These are phyloP conservation scores for Rhodosporidiobolus odoratus DNA, from an alignment of 768 basidiomycete genomes.

Conservation along the genomic window DNA sequence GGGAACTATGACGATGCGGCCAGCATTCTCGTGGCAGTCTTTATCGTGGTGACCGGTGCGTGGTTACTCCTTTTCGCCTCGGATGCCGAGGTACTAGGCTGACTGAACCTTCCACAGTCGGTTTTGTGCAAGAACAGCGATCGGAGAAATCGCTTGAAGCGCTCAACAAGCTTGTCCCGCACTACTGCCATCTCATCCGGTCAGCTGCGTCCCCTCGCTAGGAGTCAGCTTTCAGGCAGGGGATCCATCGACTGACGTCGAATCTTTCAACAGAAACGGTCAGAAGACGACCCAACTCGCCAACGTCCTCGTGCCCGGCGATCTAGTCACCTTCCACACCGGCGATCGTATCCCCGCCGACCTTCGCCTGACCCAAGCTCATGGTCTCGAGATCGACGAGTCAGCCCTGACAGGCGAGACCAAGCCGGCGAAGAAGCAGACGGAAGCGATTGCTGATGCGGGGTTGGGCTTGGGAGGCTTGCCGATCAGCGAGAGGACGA, in stretches of 20 bases:
- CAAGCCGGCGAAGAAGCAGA: conserved; percentile 64
- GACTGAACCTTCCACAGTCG: conserved; percentile 54
- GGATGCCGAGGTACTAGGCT: background rate
- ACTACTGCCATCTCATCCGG: conserved; percentile 87
- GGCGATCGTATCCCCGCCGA: conserved; percentile 95
- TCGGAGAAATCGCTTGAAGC: conserved; percentile 93
- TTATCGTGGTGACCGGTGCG: conserved; percentile 87
- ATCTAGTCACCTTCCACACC: conserved; percentile 79
- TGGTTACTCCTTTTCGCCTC: background rate
- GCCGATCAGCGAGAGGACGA: conserved; percentile 73
- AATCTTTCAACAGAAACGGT: conserved; percentile 51
- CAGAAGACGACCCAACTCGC: conserved; percentile 75
- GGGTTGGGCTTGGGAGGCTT: conserved; percentile 46
- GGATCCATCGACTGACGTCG: background rate
- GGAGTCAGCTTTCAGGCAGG: no score
- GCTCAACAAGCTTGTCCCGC: conserved; percentile 91
- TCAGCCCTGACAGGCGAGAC: conserved; percentile 94
- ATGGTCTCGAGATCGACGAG: conserved; percentile 90
- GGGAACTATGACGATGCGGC: conserved; percentile 94
- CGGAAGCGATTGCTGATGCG: conserved; percentile 54
- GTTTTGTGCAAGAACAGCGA: conserved; percentile 89
- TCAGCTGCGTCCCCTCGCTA: conserved; percentile 34
- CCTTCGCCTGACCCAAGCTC: conserved; percentile 70
- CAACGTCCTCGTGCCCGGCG: conserved; percentile 93
- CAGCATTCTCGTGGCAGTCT: conserved; percentile 83